Evolutionary conservation across 371 early-diverging fungal species (phyloP).

Genomic region (Mortierella sp.): DNA sequence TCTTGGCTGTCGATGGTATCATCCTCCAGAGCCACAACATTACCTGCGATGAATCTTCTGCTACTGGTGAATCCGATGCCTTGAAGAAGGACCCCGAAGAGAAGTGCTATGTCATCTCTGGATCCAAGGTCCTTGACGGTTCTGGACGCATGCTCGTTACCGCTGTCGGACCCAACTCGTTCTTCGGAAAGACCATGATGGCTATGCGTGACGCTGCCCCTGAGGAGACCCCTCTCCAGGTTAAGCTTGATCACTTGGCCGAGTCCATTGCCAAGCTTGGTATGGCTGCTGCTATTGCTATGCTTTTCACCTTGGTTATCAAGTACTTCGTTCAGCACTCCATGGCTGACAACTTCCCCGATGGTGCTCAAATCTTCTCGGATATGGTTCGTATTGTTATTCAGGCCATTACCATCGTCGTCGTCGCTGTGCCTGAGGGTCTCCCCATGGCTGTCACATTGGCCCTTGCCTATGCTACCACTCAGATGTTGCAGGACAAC

Average conservation of each 20-base stretch:
- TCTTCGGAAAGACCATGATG: conserved; percentile 86
- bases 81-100: conserved; percentile 78
- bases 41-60: conserved; percentile 91
- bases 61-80: conserved; percentile 93
- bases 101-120: conserved; percentile 86
- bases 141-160: conserved; percentile 86
- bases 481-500: conserved; percentile 91
- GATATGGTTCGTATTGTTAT: conserved; percentile 74
- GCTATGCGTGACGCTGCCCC: conserved; percentile 80
- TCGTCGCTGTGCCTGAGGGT: conserved; percentile 87
- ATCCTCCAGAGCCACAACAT: conserved; percentile 84
- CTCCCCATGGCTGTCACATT: conserved; percentile 83
- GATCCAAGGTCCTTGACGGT: conserved; percentile 92
- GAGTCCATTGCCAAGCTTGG: conserved; percentile 96
- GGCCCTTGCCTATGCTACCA: conserved; percentile 81
- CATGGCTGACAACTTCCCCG: conserved; percentile 63
- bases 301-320: conserved; percentile 84
- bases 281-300: conserved; percentile 80
- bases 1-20: conserved; percentile 91
- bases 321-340: conserved; percentile 83
- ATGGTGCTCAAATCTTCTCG: conserved; percentile 57
- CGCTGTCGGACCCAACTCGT: conserved; percentile 87
- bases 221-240: conserved; percentile 95
- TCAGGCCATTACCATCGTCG: conserved; percentile 77
- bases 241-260: conserved; percentile 88